Conservation (phyloP, 1,139 yeast genomes). For the Scheffersomyces lignicola region DNA sequence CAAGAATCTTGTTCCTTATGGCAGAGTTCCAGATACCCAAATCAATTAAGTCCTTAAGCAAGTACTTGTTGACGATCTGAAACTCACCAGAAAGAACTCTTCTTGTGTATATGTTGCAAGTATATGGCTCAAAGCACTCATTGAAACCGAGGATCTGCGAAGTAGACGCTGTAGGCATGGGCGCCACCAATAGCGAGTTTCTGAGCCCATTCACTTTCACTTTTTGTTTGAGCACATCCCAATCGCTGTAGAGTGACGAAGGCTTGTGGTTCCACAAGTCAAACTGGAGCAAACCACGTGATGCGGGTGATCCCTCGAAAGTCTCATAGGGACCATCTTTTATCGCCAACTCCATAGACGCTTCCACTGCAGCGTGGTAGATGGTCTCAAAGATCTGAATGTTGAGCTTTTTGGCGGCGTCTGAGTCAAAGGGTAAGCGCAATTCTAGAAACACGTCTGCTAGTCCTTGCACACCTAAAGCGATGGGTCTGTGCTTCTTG, state of each 20-base stretch:
- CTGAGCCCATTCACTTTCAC: slow-evolving; percentile 67
- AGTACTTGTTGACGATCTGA: slow-evolving; percentile 83
- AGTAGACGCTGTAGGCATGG: slow-evolving; percentile 95
- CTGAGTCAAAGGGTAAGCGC: slow-evolving; percentile 78
- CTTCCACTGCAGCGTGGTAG: slow-evolving; percentile 82
- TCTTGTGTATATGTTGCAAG: slow-evolving; percentile 84
- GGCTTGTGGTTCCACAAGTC: slow-evolving; percentile 83
- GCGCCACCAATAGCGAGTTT: slow-evolving; percentile 83
- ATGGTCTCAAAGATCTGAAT: slow-evolving; percentile 86
- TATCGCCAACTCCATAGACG: slow-evolving; percentile 72
- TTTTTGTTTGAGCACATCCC: slow-evolving; percentile 68
- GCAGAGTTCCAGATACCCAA: slow-evolving; percentile 79
- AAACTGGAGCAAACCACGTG: slow-evolving; percentile 73
- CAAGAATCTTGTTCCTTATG: slow-evolving; percentile 78
- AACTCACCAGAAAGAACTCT: slow-evolving; percentile 88
- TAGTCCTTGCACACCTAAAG: slow-evolving; percentile 87
- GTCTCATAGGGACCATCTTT: slow-evolving; percentile 66
- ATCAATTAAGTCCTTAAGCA: slow-evolving; percentile 78
- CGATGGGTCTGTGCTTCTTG: slow-evolving; percentile 79
- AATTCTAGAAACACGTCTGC: slow-evolving; percentile 82
- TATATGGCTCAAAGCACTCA: slow-evolving; percentile 90
- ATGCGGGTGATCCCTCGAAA: slow-evolving; percentile 79
- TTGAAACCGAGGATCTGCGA: slow-evolving; percentile 87
- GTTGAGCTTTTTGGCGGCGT: slow-evolving; percentile 68
- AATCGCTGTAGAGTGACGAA: slow-evolving; percentile 63